phyloP scores from a whole-genome alignment of 1,139 yeast genomes.

The Blastobotrys serpentis region DNA sequence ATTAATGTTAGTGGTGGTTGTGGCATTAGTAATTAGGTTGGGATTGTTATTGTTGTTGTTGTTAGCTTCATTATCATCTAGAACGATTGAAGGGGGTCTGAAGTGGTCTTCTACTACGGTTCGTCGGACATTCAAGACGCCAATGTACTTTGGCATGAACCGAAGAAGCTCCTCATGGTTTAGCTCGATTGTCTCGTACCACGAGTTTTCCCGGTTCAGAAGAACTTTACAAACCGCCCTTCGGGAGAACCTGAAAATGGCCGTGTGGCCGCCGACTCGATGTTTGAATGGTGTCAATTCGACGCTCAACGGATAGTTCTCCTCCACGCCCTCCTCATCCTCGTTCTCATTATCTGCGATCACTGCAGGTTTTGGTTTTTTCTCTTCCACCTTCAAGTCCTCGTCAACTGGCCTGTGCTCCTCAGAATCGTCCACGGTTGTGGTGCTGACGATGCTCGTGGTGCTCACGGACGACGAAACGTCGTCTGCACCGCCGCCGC shows the following conservation, averaged over 20 bases:
- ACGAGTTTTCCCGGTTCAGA: conserved; percentile 81
- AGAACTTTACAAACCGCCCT: conserved; percentile 95
- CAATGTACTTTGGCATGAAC: conserved; percentile 92
- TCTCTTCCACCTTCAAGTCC: not conserved
- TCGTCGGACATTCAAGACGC: conserved; percentile 88
- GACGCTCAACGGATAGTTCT: conserved; percentile 49
- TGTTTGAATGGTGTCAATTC: conserved; percentile 85
- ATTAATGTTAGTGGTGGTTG: not conserved
- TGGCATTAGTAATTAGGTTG: conserved; percentile 1
- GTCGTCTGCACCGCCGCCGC: conserved; percentile 9
- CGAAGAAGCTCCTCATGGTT: conserved; percentile 71
- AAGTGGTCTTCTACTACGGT: conserved; percentile 41
- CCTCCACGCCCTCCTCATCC: not conserved
- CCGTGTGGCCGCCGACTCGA: conserved; percentile 98
- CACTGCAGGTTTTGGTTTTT: not conserved
- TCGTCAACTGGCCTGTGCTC: not conserved
- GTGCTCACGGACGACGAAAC: conserved; percentile 4
- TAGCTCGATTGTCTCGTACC: conserved; percentile 86
- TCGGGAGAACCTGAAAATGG: conserved; percentile 86
- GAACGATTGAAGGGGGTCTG: conserved; percentile 11
- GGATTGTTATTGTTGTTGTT: conserved; percentile 5
- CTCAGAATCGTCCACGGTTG: too few species aligned
- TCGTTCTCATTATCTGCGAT: not conserved
- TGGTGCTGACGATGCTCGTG: not conserved
- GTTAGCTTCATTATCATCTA: not conserved